Conservation (phyloP, 768 basidiomycete genomes). For the Filobasidium wieringae region DNA sequence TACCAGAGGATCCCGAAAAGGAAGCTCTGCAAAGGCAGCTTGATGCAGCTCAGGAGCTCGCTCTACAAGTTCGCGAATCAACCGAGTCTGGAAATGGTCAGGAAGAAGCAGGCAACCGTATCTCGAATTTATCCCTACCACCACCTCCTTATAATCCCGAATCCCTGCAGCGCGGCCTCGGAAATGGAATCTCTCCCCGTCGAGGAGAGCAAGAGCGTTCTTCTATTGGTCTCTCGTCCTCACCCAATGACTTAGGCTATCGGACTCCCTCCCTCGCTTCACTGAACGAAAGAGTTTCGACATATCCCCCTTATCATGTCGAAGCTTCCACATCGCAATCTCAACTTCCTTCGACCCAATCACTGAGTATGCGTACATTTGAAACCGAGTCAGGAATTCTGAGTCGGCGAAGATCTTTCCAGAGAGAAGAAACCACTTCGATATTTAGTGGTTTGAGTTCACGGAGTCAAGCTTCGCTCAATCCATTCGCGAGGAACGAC, state of each 20-base stretch:
- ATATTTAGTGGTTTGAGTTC: neutral
- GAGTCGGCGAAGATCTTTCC: too few species aligned
- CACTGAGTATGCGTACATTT: too few species aligned
- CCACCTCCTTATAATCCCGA: slow-evolving; percentile 5
- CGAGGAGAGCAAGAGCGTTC: too few species aligned
- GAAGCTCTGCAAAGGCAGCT: slow-evolving; percentile 22
- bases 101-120: neutral
- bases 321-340: neutral
- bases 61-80: slow-evolving; percentile 15
- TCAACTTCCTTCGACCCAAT: neutral
- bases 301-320: too few species aligned
- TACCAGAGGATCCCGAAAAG: slow-evolving; percentile 36
- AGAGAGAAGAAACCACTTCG: too few species aligned
- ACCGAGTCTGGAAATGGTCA: neutral
- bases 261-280: too few species aligned
- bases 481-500: neutral
- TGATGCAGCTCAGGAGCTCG: slow-evolving; percentile 3
- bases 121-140: neutral
- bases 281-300: too few species aligned
- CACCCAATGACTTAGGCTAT: too few species aligned
- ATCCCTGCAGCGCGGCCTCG: neutral
- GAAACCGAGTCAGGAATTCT: too few species aligned
- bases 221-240: too few species aligned
- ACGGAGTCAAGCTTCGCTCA: neutral
- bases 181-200: too few species aligned